These are phyloP conservation scores for Pharnaceum exiguum DNA, from an alignment of 148 eudicot genomes.

Conservation along the genomic window DNA sequence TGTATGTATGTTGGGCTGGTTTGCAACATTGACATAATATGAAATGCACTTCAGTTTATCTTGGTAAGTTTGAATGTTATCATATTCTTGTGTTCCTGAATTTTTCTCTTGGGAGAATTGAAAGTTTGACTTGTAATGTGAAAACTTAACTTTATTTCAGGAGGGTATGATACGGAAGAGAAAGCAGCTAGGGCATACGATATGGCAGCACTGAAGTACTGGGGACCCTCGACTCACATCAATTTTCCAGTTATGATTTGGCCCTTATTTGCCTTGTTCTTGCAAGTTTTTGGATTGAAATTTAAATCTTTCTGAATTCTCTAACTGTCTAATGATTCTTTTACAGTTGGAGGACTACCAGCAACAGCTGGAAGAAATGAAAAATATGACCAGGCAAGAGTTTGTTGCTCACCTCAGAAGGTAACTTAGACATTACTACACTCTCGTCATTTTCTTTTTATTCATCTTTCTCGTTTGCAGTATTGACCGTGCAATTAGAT, in stretches of 20 bases:
- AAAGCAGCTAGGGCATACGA: constrained; percentile 95
- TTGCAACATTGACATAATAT: background rate
- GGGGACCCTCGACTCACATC: constrained; percentile 91
- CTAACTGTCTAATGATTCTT: background rate
- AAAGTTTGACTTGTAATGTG: too few species aligned
- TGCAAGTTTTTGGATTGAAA: background rate
- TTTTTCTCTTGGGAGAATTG: background rate
- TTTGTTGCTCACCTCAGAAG: constrained; percentile 94
- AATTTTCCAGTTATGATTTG: constrained; percentile 61
- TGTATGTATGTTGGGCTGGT: constrained; percentile 1
- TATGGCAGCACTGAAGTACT: constrained; percentile 88
- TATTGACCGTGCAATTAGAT: background rate
- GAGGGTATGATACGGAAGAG: constrained; percentile 93
- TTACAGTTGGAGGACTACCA: constrained; percentile 79
- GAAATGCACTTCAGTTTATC: constrained; percentile 52
- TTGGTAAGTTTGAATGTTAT: constrained; percentile 49
- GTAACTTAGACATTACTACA: constrained; percentile 17
- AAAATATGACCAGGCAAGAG: constrained; percentile 93
- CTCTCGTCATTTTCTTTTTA: background rate
- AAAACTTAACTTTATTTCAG: constrained; percentile 38
- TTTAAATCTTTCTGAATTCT: background rate
- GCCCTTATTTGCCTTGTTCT: background rate
- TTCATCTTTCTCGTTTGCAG: background rate
- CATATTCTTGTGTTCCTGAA: background rate
- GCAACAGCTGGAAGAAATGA: constrained; percentile 86